Evolutionary conservation across 257 asterid genomes (phyloP), one percentile per base, ranked within the genome.

Genomic region (Rhazya stricta): DNA sequence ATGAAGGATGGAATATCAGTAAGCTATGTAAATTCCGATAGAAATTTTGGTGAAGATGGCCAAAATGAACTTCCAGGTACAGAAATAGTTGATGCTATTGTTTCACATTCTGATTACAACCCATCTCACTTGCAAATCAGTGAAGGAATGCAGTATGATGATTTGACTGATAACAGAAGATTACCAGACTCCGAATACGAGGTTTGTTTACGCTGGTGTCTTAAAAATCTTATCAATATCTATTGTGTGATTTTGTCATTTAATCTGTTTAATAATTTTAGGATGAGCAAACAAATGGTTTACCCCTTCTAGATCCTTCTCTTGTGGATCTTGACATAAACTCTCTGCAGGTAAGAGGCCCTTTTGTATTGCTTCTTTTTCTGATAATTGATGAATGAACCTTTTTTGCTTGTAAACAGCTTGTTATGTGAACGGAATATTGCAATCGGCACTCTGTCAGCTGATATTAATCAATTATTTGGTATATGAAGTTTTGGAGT

Each of bases 331-430:
- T 93, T 79, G 96, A 93, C 85, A 83, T 88, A 83, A 79, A 69
- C 74, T 88, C 96, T 32, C 79, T 93, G 83, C 97, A 91, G 98
- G 97, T 93, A 74, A 48, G 91, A 50, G 83, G 32, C 76, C 69
- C 73, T 21, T 58, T 70, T 43, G 74, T 77, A 21, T 73, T 79
- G 42, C 56, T 69, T 68, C 41, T 77, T 19, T 29, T 45, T 45
- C 15, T 36, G 34, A 60, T 32, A 23, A 43, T 54, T 60, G 11
- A 19, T 48, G 27, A 37, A 42, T 6, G 23, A 34, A 32, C 57
- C 37, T 45, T 23, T 45, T 74, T 69, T 29, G 60, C 58, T 39
- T 9, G 62, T 27, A 12, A 54, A 65, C 27, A n/a, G n/a, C n/a
- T n/a, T n/a, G n/a, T 48, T 67, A 27, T 65, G 73, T 18, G 36